These are phyloP conservation scores for Aquanectria penicillioides DNA, from an alignment of 2,329 filamentous ascomycete genomes.

Conservation along the genomic window DNA sequence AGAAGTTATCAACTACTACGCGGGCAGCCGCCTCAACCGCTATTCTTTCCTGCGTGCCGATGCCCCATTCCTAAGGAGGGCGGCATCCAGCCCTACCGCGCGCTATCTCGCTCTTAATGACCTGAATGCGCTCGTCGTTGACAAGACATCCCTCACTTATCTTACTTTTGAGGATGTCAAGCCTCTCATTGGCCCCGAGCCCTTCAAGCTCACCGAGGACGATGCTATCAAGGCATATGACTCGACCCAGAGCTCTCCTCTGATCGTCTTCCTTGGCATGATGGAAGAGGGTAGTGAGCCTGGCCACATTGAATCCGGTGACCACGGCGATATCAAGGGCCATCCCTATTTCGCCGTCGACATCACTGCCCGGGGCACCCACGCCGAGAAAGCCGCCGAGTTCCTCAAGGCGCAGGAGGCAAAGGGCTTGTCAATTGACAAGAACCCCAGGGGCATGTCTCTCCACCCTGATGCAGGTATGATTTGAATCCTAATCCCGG, in stretches of 20 bases:
- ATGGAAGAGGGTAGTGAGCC: conserved; percentile 70
- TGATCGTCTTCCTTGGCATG: conserved; percentile 86
- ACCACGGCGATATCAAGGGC: conserved; percentile 78
- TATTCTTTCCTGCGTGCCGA: conserved; percentile 81
- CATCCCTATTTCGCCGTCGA: conserved; percentile 91
- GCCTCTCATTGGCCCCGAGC: conserved; percentile 74
- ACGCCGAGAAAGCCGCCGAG: conserved; percentile 69
- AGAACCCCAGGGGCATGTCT: conserved; percentile 71
- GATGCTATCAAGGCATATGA: conserved; percentile 79
- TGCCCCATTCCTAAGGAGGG: conserved; percentile 73
- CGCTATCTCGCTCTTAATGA: conserved; percentile 83
- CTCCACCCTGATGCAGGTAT: conserved; percentile 70
- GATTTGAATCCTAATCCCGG: conserved; percentile 26
- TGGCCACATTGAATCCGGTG: conserved; percentile 38
- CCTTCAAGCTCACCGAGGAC: conserved; percentile 77
- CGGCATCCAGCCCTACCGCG: conserved; percentile 72
- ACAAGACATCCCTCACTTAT: conserved; percentile 70
- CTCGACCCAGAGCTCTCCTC: conserved; percentile 72
- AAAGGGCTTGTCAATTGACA: conserved; percentile 72
- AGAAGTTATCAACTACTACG: conserved; percentile 86
- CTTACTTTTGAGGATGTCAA: conserved; percentile 75
- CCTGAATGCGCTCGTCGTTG: conserved; percentile 75
- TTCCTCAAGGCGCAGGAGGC: conserved; percentile 54
- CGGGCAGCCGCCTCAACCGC: conserved; percentile 80
- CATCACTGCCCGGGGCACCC: conserved; percentile 75